Evolutionary conservation across 345 rosid species (phyloP), one percentile per base, ranked within the genome.

Genomic region (Lepidium didymum): DNA sequence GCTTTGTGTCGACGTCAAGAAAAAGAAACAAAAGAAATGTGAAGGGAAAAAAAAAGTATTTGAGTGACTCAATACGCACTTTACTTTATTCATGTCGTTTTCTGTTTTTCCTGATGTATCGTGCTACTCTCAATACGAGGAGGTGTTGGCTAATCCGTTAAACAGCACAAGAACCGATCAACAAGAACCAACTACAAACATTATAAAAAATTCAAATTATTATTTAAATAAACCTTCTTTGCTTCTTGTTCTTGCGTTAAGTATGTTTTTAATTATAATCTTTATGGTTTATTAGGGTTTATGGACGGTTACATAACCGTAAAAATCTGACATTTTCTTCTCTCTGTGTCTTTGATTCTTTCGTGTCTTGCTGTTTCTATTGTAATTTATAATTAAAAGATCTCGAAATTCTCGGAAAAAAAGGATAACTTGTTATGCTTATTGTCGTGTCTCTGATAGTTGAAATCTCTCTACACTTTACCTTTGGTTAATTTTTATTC

Each of bases 381-480:
- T 45, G 8, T 60, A 37, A 44, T 8, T 25, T 43, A 8, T 13
- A 36, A 46, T 47, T 19, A 29, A n/a, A 37, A 40, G 2, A 38
- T 57, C 16, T 65, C 61, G 41, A 44, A 74, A 62, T 34, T 41
- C 40, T 70, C 69, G 40, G 65, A 36, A 36, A 43, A 16, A 44
- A 43, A 74, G 52, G 64, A 59, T 51, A 16, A 67, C 68, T 58
- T 57, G 21, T 14, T 60, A 1, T 43, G 55, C n/a, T 33, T 36
- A 58, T 29, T 74, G 63, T 74, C 68, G 57, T 74, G 73, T 60
- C 57, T 52, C 18, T 67, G 19, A 67, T 73, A 34, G 68, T 66
- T 73, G 9, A 35, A 35, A 18, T 1, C 33, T 7, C 62, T 18
- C 10, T 54, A 27, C 6, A 27, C 15, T 44, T 66, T 67, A 43